Evolutionary conservation across 1,284 basidiomycete genomes (phyloP), one percentile per base, ranked within the genome.

Genomic region (Puccinia brachypodii): DNA sequence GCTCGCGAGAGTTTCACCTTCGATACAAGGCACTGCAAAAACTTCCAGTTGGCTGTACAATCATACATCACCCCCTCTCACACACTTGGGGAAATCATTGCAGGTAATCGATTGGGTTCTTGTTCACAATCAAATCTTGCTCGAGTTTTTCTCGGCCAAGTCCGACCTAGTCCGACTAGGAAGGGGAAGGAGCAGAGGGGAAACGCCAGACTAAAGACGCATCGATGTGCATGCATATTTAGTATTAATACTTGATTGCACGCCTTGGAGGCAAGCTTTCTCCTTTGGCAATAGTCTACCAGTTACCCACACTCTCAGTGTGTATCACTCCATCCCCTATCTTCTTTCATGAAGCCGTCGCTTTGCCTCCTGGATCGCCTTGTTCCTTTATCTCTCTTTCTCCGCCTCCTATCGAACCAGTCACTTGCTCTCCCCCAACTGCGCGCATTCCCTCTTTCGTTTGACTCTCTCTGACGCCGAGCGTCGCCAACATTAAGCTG

Each of bases 201-300:
- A 44, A 44, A 44, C 42, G 16, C 16, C 42, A 44, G 42, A 44
- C 8, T 44, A 7, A 7, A 44, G 42, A 44, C 42, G 16, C 7
- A 44, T 8, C 16, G 8, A 44, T 44, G 16, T 16, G 42, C 42
- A 44, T 8, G 8, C 7, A 16, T 16, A 8, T 44, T 8, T 8
- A 8, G 42, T 16, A 8, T 44, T 53, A 22, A 13, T 11, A 11
- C 4, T 53, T 22, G 50, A 53, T 22, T 53, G 50, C 50, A 53
- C 7, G 50, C 14, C 42, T 44, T 44, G 42, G 42, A 44, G 7
- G 42, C 42, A 7, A 16, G 42, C 16, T 7, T 44, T 44, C 16
- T n/a, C n/a, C n/a, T n/a, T n/a, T n/a, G n/a, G n/a, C n/a, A n/a
- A 53, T 53, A 53, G 50, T 53, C 50, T 53, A 53, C 50, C 50